Conservation (phyloP, 352 stramenopile species). For the Halophytophthora polymorphica region DNA sequence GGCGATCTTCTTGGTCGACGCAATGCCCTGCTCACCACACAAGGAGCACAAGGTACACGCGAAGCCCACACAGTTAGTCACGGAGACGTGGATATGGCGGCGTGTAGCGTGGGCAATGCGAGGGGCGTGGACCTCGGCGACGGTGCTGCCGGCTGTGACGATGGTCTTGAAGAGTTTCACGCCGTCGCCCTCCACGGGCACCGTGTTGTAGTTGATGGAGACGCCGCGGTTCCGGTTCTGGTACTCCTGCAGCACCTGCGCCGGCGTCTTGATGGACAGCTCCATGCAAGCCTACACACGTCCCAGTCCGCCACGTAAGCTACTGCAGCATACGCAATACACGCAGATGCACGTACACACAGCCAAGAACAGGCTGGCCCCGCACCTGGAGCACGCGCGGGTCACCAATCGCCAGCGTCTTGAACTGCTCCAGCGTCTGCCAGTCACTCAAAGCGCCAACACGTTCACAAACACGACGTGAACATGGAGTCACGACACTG, state of each 20-base stretch:
- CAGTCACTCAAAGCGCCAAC: background rate
- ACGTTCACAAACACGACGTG: background rate
- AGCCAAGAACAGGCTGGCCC: too few species aligned
- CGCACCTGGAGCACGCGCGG: conserved; percentile 58
- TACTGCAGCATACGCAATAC: background rate
- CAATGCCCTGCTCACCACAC: conserved; percentile 41
- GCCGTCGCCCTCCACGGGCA: conserved; percentile 45
- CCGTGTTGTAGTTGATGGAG: conserved; percentile 80
- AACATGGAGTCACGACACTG: too few species aligned
- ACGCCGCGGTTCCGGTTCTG: conserved; percentile 78
- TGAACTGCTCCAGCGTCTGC: conserved; percentile 69
- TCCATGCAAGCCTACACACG: conserved; percentile 61
- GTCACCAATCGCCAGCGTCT: conserved; percentile 55
- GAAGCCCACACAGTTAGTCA: too few species aligned
- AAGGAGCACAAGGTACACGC: too few species aligned
- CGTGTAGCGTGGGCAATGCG: background rate
- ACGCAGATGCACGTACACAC: background rate
- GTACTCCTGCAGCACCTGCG: conserved; percentile 85
- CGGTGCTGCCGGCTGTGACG: conserved; percentile 57
- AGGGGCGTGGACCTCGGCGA: conserved; percentile 50
- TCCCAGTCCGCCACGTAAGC: background rate
- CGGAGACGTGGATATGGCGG: background rate
- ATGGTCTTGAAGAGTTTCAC: conserved; percentile 82
- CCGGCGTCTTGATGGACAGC: conserved; percentile 75
- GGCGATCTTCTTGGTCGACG: conserved; percentile 76